phyloP scores from a whole-genome alignment of 768 basidiomycete genomes.

The Russula abietina region DNA sequence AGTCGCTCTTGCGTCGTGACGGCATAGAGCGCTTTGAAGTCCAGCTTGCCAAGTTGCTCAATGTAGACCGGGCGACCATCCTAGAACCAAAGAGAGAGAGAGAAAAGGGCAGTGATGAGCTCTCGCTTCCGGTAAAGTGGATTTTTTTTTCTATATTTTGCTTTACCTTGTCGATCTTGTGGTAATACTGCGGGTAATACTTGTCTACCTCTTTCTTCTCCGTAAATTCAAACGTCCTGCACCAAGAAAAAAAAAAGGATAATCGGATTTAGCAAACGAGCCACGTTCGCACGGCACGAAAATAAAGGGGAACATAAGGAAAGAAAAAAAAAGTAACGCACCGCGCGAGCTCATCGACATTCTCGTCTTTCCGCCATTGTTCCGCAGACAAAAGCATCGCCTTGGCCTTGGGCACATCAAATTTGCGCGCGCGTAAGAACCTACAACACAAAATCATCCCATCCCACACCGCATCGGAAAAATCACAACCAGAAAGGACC shows the following conservation, averaged over 20 bases:
- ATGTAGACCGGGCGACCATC: conserved; percentile 96
- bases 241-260: too few species aligned
- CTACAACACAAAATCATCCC: conserved; percentile 34
- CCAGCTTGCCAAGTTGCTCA: conserved; percentile 85
- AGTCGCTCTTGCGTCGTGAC: conserved; percentile 84
- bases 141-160: not conserved
- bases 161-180: conserved; percentile 87
- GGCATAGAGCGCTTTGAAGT: conserved; percentile 75
- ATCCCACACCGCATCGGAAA: not conserved
- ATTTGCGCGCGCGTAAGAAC: conserved; percentile 90
- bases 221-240: conserved; percentile 78
- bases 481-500: not conserved
- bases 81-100: conserved; percentile 34
- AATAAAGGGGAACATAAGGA: too few species aligned
- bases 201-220: conserved; percentile 81
- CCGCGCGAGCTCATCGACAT: conserved; percentile 68
- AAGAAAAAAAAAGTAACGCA: conserved; percentile 35
- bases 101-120: not conserved
- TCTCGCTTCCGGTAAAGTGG: not conserved
- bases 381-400: conserved; percentile 77
- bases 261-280: not conserved
- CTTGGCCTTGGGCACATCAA: conserved; percentile 78
- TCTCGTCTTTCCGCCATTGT: conserved; percentile 85
- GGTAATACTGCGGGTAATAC: conserved; percentile 94
- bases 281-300: not conserved